phyloP scores from a whole-genome alignment of 169 alveolate species.

The Cryptosporidium meleagridis region DNA sequence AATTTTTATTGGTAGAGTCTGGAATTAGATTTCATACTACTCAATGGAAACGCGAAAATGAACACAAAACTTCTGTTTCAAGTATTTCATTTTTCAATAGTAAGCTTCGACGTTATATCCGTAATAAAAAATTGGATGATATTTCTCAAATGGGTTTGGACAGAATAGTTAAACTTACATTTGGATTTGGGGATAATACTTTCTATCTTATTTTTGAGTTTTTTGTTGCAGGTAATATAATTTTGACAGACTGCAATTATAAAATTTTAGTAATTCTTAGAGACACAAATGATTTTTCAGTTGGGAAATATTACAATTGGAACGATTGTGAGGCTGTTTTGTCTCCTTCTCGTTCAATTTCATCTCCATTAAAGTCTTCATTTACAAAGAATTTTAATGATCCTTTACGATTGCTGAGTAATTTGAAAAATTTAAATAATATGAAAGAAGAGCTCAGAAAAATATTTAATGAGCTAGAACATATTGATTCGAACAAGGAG shows the following conservation, averaged over 20 bases:
- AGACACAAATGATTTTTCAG: constrained; percentile 40
- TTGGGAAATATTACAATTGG: constrained; percentile 47
- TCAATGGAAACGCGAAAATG: constrained; percentile 80
- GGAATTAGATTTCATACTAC: constrained; percentile 87
- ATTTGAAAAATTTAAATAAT: neutral
- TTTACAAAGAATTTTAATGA: neutral
- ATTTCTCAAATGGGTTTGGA: constrained; percentile 90
- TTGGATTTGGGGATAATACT: constrained; percentile 92
- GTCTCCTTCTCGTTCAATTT: constrained; percentile 8
- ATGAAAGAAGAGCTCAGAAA: constrained; percentile 41
- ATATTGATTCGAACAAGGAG: neutral
- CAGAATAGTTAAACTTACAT: constrained; percentile 91
- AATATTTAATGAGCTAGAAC: constrained; percentile 12
- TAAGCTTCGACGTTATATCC: constrained; percentile 84
- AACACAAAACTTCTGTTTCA: constrained; percentile 62
- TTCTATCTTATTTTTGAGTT: constrained; percentile 92
- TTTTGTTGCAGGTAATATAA: constrained; percentile 92
- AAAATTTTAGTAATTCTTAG: constrained; percentile 86
- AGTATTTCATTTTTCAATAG: constrained; percentile 85
- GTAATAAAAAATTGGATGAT: constrained; percentile 82
- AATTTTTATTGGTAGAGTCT: constrained; percentile 68
- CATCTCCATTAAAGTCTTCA: neutral
- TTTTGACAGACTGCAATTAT: constrained; percentile 91
- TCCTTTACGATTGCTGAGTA: neutral
- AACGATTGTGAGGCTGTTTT: constrained; percentile 4